Conservation (phyloP, 2,329 filamentous ascomycete genomes). For the Trichocomaceae sp. region DNA sequence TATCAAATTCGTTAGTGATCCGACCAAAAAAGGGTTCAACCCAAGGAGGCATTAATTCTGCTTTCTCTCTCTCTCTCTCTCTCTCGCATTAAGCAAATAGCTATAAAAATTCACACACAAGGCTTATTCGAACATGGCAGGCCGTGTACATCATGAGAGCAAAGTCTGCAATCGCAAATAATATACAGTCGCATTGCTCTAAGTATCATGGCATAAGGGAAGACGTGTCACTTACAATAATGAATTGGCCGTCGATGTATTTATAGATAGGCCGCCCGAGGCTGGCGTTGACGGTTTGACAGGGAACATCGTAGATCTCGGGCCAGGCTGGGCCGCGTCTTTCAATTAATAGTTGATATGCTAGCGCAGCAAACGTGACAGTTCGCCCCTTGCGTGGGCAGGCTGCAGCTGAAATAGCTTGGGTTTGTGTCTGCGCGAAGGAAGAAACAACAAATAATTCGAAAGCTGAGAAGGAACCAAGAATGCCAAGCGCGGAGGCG, state of each 20-base stretch:
- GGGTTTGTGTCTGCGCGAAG: not conserved
- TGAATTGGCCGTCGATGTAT: slow-evolving; percentile 45
- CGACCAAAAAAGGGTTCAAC: not conserved
- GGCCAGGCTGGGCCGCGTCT: not conserved
- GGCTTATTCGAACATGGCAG: not conserved
- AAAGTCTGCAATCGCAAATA: not conserved
- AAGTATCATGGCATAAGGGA: not conserved
- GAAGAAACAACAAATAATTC: not conserved
- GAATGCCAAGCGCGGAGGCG: not conserved
- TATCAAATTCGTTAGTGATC: not conserved
- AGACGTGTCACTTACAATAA: slow-evolving; percentile 39
- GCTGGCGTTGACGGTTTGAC: slow-evolving; percentile 29
- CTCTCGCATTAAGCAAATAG: not conserved
- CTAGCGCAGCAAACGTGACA: not conserved
- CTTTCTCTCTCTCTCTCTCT: not conserved
- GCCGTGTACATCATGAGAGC: not conserved
- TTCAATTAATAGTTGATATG: not conserved
- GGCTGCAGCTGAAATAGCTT: not conserved
- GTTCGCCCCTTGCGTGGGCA: slow-evolving; percentile 12
- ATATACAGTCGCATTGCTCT: not conserved
- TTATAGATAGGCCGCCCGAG: slow-evolving; percentile 44
- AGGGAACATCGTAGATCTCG: slow-evolving; percentile 27
- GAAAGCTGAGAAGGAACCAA: not conserved
- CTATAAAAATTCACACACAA: not conserved
- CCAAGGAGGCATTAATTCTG: too few relatives aligned